Evolutionary conservation across 805 yeast genomes (phyloP).

Genomic region (Yarrowia deformans): DNA sequence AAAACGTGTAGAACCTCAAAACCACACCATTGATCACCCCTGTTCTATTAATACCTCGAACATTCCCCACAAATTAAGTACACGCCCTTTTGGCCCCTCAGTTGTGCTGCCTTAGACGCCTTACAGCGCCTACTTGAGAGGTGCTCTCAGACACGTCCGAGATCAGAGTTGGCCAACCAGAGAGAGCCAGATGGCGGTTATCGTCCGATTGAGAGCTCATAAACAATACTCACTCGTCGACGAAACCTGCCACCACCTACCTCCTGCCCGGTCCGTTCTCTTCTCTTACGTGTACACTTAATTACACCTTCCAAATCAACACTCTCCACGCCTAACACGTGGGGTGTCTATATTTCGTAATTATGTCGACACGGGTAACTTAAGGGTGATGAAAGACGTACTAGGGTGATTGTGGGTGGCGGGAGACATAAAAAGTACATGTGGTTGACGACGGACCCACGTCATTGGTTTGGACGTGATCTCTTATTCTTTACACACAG

Average conservation of each 20-base stretch:
- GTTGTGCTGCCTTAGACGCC: conserved; percentile 1
- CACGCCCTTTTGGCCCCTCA: background rate
- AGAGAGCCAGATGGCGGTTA: background rate
- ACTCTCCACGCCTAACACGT: conserved; percentile 3
- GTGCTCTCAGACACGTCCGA: conserved; percentile 1
- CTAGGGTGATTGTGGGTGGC: too few relatives aligned
- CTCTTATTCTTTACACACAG: too few relatives aligned
- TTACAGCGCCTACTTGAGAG: background rate
- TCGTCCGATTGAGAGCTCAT: too few relatives aligned
- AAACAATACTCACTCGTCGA: too few relatives aligned
- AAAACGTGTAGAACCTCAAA: too few relatives aligned
- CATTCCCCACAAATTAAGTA: background rate
- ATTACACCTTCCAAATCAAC: conserved; percentile 1
- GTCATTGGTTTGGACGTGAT: too few relatives aligned
- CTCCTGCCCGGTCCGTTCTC: too few relatives aligned
- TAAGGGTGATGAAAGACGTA: background rate
- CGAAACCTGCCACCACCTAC: too few relatives aligned
- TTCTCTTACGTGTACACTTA: background rate
- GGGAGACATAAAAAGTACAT: background rate
- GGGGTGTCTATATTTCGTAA: conserved; percentile 27
- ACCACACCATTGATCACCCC: background rate
- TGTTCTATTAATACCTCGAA: background rate
- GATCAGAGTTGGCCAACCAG: conserved; percentile 2
- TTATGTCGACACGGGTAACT: background rate
- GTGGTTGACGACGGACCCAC: background rate